These are phyloP conservation scores for Sabuloglossum arenarium DNA, from an alignment of 495 filamentous ascomycete genomes.

Conservation along the genomic window DNA sequence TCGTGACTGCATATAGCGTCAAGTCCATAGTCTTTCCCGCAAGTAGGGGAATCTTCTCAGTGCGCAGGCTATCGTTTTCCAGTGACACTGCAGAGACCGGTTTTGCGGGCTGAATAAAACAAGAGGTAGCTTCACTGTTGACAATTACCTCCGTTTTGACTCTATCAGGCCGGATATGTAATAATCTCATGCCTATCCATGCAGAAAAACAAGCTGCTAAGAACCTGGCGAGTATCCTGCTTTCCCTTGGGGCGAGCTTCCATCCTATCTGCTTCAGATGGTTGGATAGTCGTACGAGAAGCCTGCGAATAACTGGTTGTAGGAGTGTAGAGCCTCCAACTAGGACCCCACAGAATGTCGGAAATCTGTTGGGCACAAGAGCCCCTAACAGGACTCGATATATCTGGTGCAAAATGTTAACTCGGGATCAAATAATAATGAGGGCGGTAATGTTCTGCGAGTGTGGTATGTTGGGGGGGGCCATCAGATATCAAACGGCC, in stretches of 20 bases:
- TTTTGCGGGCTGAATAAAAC: slow-evolving; percentile 5
- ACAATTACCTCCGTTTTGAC: neutral
- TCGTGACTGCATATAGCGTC: slow-evolving; percentile 56
- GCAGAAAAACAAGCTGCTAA: slow-evolving; percentile 23
- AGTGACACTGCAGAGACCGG: slow-evolving; percentile 3
- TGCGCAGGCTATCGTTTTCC: slow-evolving; percentile 15
- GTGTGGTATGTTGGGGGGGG: neutral
- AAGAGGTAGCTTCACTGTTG: neutral
- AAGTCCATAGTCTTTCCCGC: slow-evolving; percentile 73
- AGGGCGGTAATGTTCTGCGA: neutral
- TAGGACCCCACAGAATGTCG: slow-evolving; percentile 59
- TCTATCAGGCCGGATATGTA: slow-evolving; percentile 18
- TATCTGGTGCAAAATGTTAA: slow-evolving; percentile 13
- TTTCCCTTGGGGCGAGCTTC: neutral
- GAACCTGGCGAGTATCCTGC: slow-evolving; percentile 11
- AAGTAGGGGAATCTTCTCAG: slow-evolving; percentile 8
- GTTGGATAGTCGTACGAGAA: slow-evolving; percentile 4
- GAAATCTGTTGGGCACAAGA: slow-evolving; percentile 35
- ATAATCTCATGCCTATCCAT: slow-evolving; percentile 25
- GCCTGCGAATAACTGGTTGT: slow-evolving; percentile 22
- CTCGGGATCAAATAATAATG: neutral
- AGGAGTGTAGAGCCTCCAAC: slow-evolving; percentile 59
- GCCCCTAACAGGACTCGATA: slow-evolving; percentile 18
- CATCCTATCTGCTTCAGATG: neutral
- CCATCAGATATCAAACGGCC: neutral